Evolutionary conservation across 306 rosid genomes (phyloP).

Genomic region (Ochetophila trinervis): DNA sequence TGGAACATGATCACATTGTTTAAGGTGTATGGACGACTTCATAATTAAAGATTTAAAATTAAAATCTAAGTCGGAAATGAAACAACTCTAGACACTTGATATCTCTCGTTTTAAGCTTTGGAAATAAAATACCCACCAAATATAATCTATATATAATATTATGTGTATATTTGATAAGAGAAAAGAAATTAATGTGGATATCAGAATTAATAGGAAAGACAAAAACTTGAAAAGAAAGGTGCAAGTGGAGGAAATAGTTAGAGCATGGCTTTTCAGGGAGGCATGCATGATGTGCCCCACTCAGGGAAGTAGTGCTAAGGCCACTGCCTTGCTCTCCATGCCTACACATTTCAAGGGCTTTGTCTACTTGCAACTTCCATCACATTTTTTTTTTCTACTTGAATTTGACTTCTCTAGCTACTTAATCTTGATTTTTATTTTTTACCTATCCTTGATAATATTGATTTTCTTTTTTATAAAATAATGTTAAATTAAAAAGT

Average conservation of each 20-base stretch:
- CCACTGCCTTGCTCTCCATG: constrained; percentile 19
- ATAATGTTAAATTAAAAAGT: too few species aligned
- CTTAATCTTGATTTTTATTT: too few species aligned
- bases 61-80: too few species aligned
- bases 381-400: neutral
- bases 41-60: too few species aligned
- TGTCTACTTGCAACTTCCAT: neutral
- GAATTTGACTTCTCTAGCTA: constrained; percentile 5
- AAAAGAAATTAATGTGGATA: constrained; percentile 35
- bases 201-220: constrained; percentile 30
- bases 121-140: too few species aligned
- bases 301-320: constrained; percentile 19
- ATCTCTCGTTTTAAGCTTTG: too few species aligned
- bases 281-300: constrained; percentile 26
- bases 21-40: too few species aligned
- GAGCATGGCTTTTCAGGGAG: constrained; percentile 38
- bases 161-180: neutral
- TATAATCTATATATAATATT: too few species aligned
- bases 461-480: too few species aligned
- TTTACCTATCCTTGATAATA: too few species aligned
- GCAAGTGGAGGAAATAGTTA: constrained; percentile 27
- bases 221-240: constrained; percentile 26
- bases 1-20: too few species aligned
- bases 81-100: too few species aligned
- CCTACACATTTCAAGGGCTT: neutral